phyloP scores from a whole-genome alignment of 306 rosid species.

The Oemleria cerasiformis region DNA sequence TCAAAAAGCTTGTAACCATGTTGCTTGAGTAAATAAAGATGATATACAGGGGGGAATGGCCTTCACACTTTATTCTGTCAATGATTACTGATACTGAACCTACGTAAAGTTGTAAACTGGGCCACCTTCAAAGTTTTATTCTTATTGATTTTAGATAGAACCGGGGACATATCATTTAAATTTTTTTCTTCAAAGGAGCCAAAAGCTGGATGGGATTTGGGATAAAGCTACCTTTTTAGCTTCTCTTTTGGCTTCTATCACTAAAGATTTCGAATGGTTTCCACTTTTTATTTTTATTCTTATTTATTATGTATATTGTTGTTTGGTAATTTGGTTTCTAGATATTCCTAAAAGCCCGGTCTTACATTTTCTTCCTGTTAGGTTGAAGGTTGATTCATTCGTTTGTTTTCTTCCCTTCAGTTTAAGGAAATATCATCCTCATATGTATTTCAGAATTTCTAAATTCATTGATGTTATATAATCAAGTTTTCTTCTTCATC shows the following conservation, averaged over 20 bases:
- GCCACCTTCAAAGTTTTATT: neutral
- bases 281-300: neutral
- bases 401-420: neutral
- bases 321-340: too few relatives aligned
- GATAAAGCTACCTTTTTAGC: neutral
- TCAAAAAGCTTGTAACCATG: neutral
- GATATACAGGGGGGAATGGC: neutral
- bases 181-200: neutral
- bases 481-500: neutral
- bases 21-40: neutral
- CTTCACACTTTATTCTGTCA: neutral
- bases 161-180: neutral
- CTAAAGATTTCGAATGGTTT: neutral
- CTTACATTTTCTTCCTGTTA: neutral
- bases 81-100: neutral
- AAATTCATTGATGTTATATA: neutral
- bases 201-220: neutral
- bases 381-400: neutral
- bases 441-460: neutral
- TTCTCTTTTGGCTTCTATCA: neutral
- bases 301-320: too few relatives aligned
- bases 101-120: neutral
- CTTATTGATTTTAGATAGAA: neutral
- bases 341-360: neutral
- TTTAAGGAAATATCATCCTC: neutral